These are phyloP conservation scores for Blastocystis sp. DNA, from an alignment of 352 stramenopile genomes.

Conservation along the genomic window DNA sequence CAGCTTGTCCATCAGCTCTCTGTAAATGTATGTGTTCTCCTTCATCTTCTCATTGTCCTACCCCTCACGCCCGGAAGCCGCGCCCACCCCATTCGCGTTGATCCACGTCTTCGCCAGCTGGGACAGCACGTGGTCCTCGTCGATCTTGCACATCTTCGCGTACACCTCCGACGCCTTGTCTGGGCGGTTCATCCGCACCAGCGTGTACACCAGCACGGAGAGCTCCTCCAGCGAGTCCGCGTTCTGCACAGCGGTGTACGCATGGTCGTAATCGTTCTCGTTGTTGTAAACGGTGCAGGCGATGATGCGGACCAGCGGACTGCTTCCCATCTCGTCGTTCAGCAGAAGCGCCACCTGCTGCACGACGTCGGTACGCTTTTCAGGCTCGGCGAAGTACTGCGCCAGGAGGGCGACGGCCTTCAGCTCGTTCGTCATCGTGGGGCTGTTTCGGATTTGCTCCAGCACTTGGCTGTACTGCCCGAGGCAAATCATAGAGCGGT, in stretches of 20 bases:
- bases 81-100: slow-evolving; percentile 51
- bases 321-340: slow-evolving; percentile 64
- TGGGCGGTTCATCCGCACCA: slow-evolving; percentile 64
- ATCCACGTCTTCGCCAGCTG: slow-evolving; percentile 61
- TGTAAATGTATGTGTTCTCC: slow-evolving; percentile 67
- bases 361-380: slow-evolving; percentile 6
- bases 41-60: slow-evolving; percentile 69
- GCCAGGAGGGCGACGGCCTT: slow-evolving; percentile 30
- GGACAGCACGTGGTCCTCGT: slow-evolving; percentile 63
- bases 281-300: slow-evolving; percentile 68
- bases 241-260: slow-evolving; percentile 62
- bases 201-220: slow-evolving; percentile 59
- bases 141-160: slow-evolving; percentile 65
- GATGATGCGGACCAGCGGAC: slow-evolving; percentile 48
- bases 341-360: slow-evolving; percentile 42
- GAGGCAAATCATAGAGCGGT: slow-evolving; percentile 59
- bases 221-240: slow-evolving; percentile 58
- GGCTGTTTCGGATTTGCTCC: neutral
- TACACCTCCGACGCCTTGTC: slow-evolving; percentile 53
- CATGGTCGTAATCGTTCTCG: slow-evolving; percentile 68
- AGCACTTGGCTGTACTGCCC: slow-evolving; percentile 34
- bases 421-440: slow-evolving; percentile 35
- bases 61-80: neutral
- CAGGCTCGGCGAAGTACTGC: slow-evolving; percentile 51
- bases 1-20: slow-evolving; percentile 66